These are phyloP conservation scores for Aspergillus pseudonomiae DNA, from an alignment of 2,329 filamentous ascomycete species.

Conservation along the genomic window DNA sequence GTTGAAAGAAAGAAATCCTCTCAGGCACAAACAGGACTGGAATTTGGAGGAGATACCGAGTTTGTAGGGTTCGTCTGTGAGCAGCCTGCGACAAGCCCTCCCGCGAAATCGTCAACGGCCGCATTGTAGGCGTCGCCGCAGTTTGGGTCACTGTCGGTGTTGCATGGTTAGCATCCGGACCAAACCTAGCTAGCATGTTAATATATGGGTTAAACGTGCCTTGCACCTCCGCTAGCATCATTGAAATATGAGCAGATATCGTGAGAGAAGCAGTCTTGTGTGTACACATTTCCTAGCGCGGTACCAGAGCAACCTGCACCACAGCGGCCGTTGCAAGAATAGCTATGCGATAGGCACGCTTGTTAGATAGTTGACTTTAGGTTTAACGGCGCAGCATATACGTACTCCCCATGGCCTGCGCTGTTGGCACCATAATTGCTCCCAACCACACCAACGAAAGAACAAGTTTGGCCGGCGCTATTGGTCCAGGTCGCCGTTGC, in stretches of 20 bases:
- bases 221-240: constrained; percentile 19
- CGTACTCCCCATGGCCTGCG: background rate
- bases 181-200: background rate
- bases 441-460: background rate
- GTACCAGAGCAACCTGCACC: constrained; percentile 18
- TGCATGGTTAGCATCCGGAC: background rate
- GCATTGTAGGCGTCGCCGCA: background rate
- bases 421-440: background rate
- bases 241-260: constrained; percentile 25
- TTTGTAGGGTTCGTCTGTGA: background rate
- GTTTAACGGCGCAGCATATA: background rate
- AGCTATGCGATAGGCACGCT: constrained; percentile 1
- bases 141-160: background rate
- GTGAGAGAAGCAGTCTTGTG: constrained; percentile 25
- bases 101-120: background rate
- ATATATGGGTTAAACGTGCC: background rate
- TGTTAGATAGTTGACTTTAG: background rate
- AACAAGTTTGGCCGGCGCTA: background rate
- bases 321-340: constrained; percentile 25
- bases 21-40: background rate
- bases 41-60: background rate
- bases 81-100: background rate
- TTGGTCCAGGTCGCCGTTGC: background rate
- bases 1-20: background rate
- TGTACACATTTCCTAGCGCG: constrained; percentile 21